phyloP scores from a whole-genome alignment of 1,284 basidiomycete species.

The Marasmius fiardii region DNA sequence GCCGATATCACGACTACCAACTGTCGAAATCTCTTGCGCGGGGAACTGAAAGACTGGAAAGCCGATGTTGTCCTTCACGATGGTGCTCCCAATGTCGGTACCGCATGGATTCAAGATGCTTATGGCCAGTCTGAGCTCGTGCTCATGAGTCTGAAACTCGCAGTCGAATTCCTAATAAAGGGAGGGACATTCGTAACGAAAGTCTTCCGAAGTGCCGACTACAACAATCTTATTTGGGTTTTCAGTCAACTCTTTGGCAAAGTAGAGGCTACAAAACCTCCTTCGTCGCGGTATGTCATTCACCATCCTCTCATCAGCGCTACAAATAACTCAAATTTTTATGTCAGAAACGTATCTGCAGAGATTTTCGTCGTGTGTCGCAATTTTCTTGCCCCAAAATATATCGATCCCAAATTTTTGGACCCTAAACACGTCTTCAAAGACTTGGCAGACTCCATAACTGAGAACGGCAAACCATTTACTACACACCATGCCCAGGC shows the following conservation, averaged over 20 bases:
- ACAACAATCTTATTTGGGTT: conserved; percentile 99
- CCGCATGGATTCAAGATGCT: conserved; percentile 99
- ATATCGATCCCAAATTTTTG: conserved; percentile 97
- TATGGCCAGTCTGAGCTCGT: conserved; percentile 98
- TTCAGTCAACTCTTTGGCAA: conserved; percentile 96
- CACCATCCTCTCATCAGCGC: neutral
- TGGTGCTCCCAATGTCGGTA: conserved; percentile 99
- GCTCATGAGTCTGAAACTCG: conserved; percentile 93
- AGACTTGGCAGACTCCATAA: conserved; percentile 61
- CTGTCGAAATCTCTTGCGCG: conserved; percentile 86
- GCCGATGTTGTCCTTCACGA: conserved; percentile 99
- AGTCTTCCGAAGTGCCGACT: conserved; percentile 98
- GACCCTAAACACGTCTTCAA: conserved; percentile 99
- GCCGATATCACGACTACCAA: conserved; percentile 94
- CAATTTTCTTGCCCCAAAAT: conserved; percentile 92
- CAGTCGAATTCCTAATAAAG: conserved; percentile 92
- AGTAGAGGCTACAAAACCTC: conserved; percentile 99
- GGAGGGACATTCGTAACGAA: conserved; percentile 98
- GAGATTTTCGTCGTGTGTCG: conserved; percentile 99
- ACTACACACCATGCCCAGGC: conserved; percentile 64
- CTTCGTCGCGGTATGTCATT: conserved; percentile 80
- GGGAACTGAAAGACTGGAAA: conserved; percentile 97
- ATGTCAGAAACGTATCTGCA: conserved; percentile 92
- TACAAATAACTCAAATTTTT: conserved; percentile 3
- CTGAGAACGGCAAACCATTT: conserved; percentile 47